Base-by-base conservation (phyloP, 2,329 filamentous ascomycete genomes). In the Botrytis squamosa region DNA sequence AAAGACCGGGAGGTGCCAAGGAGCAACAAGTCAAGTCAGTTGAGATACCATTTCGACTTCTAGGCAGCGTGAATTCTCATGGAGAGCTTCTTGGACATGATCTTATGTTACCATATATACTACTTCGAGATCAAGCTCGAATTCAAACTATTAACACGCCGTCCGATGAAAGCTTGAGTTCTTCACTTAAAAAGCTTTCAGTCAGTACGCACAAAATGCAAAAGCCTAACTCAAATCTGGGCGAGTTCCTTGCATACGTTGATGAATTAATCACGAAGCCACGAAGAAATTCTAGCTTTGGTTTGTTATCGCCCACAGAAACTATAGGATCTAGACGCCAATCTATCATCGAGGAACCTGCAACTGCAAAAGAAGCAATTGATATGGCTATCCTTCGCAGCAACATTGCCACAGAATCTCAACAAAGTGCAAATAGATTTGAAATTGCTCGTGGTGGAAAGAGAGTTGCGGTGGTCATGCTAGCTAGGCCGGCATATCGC, bases 361-460 rank as follows among this genome's bases (percentile, higher is more conserved):
- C 87, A 4, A 90, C 89, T 3, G 92, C 88, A 75, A 95, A 94
- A 80, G 94, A 98, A 79, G 91, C 93, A 33, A 97, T 99, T 79
- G 93, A 98, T 80, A 87, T 97, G 75, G 93, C 96, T 20, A 97
- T 98, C 74, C 86, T 98, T 71, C 91, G 93, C 76, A 94, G 93
- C 80, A 94, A 94, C 77, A 84, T 91, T 77, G 87, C 89, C 0
- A 85, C 86, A 3, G 87, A 89, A 63, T 88, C 89, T n/a, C 90
- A 91, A 52, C 91, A 94, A 78, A 95, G 93, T 80, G 89, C 92
- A n/a, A 98, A 97, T 79, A 91, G 94, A 57, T 99, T 98, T 81
- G 95, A 97, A 81, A 98, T 99, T 81, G 92, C 95, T 20, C 92
- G 95, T 22, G 95, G 94, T 79, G 95, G 95, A n/a, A 91, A 91